Conservation (phyloP, 805 yeast species). For the Starmerella roubikii region DNA sequence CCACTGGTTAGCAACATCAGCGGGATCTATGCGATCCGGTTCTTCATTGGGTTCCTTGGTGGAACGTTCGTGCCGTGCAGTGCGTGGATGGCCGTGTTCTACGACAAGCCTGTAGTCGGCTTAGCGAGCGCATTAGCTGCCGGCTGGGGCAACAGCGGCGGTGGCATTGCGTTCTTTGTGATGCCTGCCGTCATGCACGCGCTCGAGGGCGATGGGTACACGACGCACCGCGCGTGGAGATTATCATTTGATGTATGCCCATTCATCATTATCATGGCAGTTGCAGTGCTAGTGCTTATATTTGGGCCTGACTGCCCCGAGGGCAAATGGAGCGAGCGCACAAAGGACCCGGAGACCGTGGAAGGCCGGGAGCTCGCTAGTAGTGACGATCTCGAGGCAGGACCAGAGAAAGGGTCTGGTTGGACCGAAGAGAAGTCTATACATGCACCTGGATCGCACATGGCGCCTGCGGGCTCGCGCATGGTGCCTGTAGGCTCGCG, state of each 20-base stretch:
- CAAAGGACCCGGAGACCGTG: constrained; percentile 2
- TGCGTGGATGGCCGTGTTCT: constrained; percentile 12
- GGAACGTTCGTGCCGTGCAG: constrained; percentile 16
- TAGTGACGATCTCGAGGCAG: background rate
- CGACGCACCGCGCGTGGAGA: constrained; percentile 11
- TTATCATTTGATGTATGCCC: constrained; percentile 23
- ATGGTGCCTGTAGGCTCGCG: too few species aligned
- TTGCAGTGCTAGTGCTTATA: constrained; percentile 21
- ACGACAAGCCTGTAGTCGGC: constrained; percentile 14
- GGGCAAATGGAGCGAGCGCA: constrained; percentile 27
- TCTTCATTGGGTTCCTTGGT: constrained; percentile 26
- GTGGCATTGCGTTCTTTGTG: constrained; percentile 16
- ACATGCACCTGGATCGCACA: background rate
- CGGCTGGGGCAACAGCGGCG: constrained; percentile 18
- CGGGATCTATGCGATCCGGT: constrained; percentile 24
- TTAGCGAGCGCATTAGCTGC: constrained; percentile 11
- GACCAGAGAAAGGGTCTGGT: background rate
- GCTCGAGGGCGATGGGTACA: constrained; percentile 8
- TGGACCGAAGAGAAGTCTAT: background rate
- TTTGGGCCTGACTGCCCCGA: constrained; percentile 29
- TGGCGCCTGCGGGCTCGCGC: background rate
- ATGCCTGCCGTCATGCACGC: constrained; percentile 12
- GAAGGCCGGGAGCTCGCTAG: constrained; percentile 1
- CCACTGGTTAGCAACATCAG: constrained; percentile 16
- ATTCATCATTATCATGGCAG: constrained; percentile 23